Conservation (phyloP, 2,329 filamentous ascomycete genomes). For the Fusarium agapanthi region DNA sequence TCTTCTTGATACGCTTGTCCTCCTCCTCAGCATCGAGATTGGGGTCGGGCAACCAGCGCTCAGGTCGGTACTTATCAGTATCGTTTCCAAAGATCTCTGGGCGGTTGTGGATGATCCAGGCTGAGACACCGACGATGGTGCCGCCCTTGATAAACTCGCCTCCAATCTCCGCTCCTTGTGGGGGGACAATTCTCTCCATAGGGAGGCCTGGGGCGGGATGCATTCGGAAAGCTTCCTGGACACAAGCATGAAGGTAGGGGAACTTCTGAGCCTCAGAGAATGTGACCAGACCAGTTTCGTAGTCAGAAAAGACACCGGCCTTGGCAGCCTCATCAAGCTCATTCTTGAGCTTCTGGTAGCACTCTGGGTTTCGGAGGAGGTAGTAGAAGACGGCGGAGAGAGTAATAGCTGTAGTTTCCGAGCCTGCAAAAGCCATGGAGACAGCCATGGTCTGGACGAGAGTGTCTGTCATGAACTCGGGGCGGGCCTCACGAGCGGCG, state of each 20-base stretch:
- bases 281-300: constrained; percentile 68
- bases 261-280: constrained; percentile 76
- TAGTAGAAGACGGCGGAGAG: constrained; percentile 78
- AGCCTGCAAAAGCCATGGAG: constrained; percentile 78
- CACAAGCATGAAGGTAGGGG: constrained; percentile 78
- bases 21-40: constrained; percentile 48
- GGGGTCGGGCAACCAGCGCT: constrained; percentile 68
- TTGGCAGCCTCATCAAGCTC: constrained; percentile 70
- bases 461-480: constrained; percentile 75
- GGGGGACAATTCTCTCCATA: constrained; percentile 77
- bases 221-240: constrained; percentile 81
- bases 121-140: constrained; percentile 77
- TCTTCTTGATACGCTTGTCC: constrained; percentile 52
- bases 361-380: constrained; percentile 69
- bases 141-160: constrained; percentile 71
- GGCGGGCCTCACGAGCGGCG: constrained; percentile 71
- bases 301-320: constrained; percentile 60
- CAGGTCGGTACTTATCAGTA: constrained; percentile 71
- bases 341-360: constrained; percentile 62
- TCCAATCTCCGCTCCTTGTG: constrained; percentile 68
- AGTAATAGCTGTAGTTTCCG: constrained; percentile 81
- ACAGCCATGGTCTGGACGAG: constrained; percentile 76
- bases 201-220: constrained; percentile 79
- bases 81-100: constrained; percentile 74
- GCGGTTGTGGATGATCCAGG: constrained; percentile 78